These are phyloP conservation scores for Pisolithus thermaeus DNA, from an alignment of 1,284 basidiomycete species.

Conservation along the genomic window DNA sequence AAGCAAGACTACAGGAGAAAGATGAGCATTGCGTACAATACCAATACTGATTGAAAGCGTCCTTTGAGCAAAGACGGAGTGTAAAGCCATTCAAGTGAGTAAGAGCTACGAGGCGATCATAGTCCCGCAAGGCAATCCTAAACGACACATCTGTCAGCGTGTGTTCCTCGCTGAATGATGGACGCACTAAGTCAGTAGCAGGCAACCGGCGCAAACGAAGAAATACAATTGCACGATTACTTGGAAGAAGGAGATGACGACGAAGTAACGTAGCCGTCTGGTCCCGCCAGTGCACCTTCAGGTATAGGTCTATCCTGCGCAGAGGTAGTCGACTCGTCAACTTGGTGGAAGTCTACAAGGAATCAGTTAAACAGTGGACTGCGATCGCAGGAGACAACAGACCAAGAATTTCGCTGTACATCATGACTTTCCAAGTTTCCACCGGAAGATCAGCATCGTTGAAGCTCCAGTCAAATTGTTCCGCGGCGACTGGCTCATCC, in stretches of 20 bases:
- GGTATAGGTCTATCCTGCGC: constrained; percentile 31
- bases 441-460: constrained; percentile 99
- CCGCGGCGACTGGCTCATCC: constrained; percentile 91
- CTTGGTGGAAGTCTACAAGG: constrained; percentile 70
- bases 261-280: constrained; percentile 31
- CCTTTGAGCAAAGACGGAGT: constrained; percentile 3
- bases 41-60: constrained; percentile 10
- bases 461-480: constrained; percentile 99
- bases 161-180: background rate
- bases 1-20: constrained; percentile 5
- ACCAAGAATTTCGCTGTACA: constrained; percentile 96
- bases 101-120: constrained; percentile 4
- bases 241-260: constrained; percentile 1
- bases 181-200: background rate
- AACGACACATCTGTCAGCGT: background rate
- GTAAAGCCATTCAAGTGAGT: constrained; percentile 5
- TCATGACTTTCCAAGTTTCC: constrained; percentile 99
- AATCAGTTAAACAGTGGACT: constrained; percentile 6
- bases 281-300: constrained; percentile 61
- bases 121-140: constrained; percentile 5
- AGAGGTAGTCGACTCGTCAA: constrained; percentile 42
- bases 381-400: constrained; percentile 22
- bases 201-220: background rate
- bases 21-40: constrained; percentile 11
- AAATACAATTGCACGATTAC: background rate